Percentiles rank a stretch among this genome's conserved stretches.
phyloP scores from a whole-genome alignment of 2,329 filamentous ascomycete species.

The Fusarium concolor region DNA sequence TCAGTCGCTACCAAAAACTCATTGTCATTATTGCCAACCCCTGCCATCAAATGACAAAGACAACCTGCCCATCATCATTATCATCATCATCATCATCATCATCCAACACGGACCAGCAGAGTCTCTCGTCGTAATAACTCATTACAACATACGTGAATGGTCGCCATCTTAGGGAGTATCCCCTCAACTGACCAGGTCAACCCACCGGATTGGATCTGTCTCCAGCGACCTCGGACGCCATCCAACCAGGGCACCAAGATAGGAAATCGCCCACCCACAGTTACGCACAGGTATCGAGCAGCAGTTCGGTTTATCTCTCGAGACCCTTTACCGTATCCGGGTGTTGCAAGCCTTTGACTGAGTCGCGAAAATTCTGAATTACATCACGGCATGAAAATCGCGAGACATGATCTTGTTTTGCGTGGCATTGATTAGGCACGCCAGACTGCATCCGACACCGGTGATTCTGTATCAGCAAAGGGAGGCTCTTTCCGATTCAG shows the following conservation, averaged over 20 bases:
- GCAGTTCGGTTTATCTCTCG: slow-evolving; percentile 37
- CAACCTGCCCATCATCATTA: slow-evolving; percentile 8
- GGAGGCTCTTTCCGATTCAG: slow-evolving; percentile 9
- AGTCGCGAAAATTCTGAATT: slow-evolving; percentile 22
- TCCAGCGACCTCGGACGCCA: slow-evolving; percentile 11
- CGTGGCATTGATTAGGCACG: slow-evolving; percentile 5
- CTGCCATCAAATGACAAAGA: background rate
- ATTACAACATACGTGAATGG: slow-evolving; percentile 7
- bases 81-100: slow-evolving; percentile 15
- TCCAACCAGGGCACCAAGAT: slow-evolving; percentile 41
- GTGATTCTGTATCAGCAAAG: background rate
- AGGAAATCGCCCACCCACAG: slow-evolving; percentile 36
- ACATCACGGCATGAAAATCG: slow-evolving; percentile 28
- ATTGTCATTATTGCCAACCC: background rate
- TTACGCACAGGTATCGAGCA: slow-evolving; percentile 29
- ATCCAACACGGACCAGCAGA: slow-evolving; percentile 14
- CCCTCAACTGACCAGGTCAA: slow-evolving; percentile 29
- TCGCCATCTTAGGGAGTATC: slow-evolving; percentile 23
- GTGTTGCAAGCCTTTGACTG: slow-evolving; percentile 16
- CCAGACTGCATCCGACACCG: slow-evolving; percentile 5
- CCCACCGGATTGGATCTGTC: slow-evolving; percentile 33
- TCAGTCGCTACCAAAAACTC: background rate
- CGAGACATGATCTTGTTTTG: slow-evolving; percentile 11
- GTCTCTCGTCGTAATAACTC: slow-evolving; percentile 11
- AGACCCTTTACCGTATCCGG: slow-evolving; percentile 35